Percentiles rank a stretch among this genome's conserved stretches.
phyloP scores from a whole-genome alignment of 176 grass and related monocot genomes.

The Elaeis guineensis region DNA sequence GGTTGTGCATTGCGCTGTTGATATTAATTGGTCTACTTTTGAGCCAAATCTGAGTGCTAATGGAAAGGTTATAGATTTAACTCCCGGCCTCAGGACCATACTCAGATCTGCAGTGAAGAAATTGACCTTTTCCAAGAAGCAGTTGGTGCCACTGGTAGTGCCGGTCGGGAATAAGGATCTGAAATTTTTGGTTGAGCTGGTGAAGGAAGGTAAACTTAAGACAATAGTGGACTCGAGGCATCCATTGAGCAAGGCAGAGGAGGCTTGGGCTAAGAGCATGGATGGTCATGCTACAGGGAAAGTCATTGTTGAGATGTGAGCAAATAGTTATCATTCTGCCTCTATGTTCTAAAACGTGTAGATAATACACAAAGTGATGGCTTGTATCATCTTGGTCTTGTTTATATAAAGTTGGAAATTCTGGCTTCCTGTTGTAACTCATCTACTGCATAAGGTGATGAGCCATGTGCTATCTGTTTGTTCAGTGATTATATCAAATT shows the following conservation, averaged over 20 bases:
- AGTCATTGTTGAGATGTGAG: constrained; percentile 1
- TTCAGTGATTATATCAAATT: too few species aligned
- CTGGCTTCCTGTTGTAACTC: too few species aligned
- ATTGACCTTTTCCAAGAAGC: constrained; percentile 9
- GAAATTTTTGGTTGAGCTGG: constrained; percentile 5
- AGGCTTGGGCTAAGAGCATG: constrained; percentile 9
- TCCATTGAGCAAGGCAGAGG: background rate
- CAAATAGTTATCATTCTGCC: too few species aligned
- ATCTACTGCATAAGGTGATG: too few species aligned
- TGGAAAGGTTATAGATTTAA: constrained; percentile 1
- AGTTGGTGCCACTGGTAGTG: background rate
- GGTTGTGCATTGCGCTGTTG: constrained; percentile 1
- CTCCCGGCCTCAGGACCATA: background rate
- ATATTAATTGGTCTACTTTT: constrained; percentile 3
- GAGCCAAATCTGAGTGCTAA: constrained; percentile 4
- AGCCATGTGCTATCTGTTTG: too few species aligned
- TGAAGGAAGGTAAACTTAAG: constrained; percentile 18
- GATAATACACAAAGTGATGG: too few species aligned
- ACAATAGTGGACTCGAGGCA: background rate
- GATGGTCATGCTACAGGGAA: constrained; percentile 8
- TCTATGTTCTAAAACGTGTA: too few species aligned
- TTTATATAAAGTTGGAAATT: too few species aligned
- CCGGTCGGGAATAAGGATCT: background rate
- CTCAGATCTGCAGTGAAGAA: background rate
- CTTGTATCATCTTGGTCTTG: too few species aligned